Evolutionary conservation across 805 yeast species (phyloP).

Genomic region (Nakazawaea wyomingensis): DNA sequence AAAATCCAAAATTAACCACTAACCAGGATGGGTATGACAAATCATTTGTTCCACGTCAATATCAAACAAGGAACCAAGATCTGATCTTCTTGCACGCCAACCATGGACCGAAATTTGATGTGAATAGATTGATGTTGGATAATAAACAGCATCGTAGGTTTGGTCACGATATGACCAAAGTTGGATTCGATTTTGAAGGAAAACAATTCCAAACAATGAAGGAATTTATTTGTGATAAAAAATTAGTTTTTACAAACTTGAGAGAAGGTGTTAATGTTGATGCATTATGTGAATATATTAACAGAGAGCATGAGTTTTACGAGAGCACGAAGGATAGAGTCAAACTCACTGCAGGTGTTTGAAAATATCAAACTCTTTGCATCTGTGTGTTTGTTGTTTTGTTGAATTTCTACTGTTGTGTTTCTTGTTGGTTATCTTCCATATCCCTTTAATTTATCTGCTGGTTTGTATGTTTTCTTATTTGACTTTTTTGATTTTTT

Average conservation of each 20-base stretch:
- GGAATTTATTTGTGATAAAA: constrained; percentile 22
- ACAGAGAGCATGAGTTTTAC: constrained; percentile 37
- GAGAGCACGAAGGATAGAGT: constrained; percentile 3
- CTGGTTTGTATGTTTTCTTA: too few species aligned
- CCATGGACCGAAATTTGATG: constrained; percentile 13
- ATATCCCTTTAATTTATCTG: too few species aligned
- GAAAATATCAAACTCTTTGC: too few species aligned
- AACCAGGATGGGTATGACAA: constrained; percentile 12
- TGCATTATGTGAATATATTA: constrained; percentile 45
- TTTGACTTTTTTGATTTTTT: too few species aligned
- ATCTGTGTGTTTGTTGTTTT: too few species aligned
- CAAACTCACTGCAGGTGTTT: constrained; percentile 1
- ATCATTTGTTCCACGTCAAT: constrained; percentile 10
- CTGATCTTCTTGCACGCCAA: constrained; percentile 12
- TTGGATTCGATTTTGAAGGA: constrained; percentile 23
- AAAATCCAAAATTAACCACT: constrained; percentile 11
- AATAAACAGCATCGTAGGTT: constrained; percentile 12
- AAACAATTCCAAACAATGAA: constrained; percentile 23
- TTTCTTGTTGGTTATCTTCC: too few species aligned
- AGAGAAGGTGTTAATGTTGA: constrained; percentile 24
- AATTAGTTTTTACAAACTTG: constrained; percentile 10
- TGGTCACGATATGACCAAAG: constrained; percentile 11
- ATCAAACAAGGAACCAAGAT: constrained; percentile 9
- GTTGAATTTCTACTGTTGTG: too few species aligned
- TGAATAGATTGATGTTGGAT: constrained; percentile 7